Evolutionary conservation across 805 yeast genomes (phyloP).

Genomic region (Saccharomycopsis sp.): DNA sequence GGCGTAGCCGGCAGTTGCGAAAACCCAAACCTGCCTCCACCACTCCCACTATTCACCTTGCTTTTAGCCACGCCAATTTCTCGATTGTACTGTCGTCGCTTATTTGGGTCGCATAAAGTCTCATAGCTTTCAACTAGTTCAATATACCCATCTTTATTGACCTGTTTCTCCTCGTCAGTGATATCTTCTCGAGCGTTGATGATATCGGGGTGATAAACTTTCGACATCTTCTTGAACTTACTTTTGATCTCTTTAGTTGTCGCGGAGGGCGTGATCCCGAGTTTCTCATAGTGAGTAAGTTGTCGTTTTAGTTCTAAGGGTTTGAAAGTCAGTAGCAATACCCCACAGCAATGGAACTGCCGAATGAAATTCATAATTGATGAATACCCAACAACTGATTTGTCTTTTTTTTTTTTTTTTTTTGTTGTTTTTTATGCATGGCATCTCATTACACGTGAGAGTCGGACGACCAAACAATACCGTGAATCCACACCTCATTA

Average conservation of each 20-base stretch:
- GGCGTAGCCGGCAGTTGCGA: constrained; percentile 9
- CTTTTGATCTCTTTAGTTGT: constrained; percentile 34
- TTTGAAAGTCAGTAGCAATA: neutral
- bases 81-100: constrained; percentile 32
- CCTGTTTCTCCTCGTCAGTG: constrained; percentile 30
- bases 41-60: constrained; percentile 27
- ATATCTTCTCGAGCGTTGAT: constrained; percentile 26
- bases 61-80: constrained; percentile 25
- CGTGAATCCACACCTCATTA: too few relatives aligned
- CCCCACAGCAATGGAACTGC: neutral
- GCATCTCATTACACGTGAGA: neutral
- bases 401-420: neutral
- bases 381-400: neutral
- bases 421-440: neutral
- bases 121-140: constrained; percentile 39
- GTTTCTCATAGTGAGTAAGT: constrained; percentile 30
- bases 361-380: too few relatives aligned
- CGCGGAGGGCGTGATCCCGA: constrained; percentile 32
- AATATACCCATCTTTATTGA: constrained; percentile 32
- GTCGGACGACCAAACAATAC: neutral
- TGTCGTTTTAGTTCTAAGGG: neutral
- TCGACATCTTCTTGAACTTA: constrained; percentile 36
- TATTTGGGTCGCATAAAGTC: constrained; percentile 32
- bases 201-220: constrained; percentile 39
- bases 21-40: constrained; percentile 20